phyloP scores from a whole-genome alignment of 148 eudicot genomes.

The Hydrangea macrophylla region DNA sequence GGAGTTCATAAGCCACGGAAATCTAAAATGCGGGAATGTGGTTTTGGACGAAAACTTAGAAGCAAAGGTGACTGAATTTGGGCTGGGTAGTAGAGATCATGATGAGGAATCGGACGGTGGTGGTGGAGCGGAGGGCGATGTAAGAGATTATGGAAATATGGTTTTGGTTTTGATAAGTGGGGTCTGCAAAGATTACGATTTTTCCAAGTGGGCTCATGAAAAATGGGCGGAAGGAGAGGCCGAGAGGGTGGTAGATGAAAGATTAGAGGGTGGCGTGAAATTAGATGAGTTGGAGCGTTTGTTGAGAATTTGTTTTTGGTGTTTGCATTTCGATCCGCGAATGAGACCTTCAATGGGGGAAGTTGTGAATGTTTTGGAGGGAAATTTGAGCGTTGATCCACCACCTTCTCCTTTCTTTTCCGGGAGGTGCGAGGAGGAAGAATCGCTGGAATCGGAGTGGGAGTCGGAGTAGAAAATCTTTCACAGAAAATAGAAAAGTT shows the following conservation, averaged over 20 bases:
- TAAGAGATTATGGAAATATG: conserved; percentile 49
- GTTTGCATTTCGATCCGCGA: conserved; percentile 50
- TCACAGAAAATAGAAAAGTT: neutral
- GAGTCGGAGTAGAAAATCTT: no score
- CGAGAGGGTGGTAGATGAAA: conserved; percentile 32
- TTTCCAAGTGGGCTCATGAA: conserved; percentile 36
- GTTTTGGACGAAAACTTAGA: conserved; percentile 47
- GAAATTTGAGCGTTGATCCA: conserved; percentile 48
- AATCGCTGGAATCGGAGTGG: conserved; percentile 18
- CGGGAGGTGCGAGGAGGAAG: conserved; percentile 14
- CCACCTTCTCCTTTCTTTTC: conserved; percentile 46
- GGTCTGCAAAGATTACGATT: conserved; percentile 23
- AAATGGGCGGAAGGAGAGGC: conserved; percentile 39
- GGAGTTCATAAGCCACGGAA: conserved; percentile 62
- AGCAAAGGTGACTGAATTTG: conserved; percentile 53
- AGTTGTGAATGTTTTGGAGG: conserved; percentile 62
- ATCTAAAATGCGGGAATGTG: conserved; percentile 42
- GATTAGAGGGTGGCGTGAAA: conserved; percentile 33
- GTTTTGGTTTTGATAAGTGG: conserved; percentile 45
- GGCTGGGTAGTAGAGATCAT: conserved; percentile 21
- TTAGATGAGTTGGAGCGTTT: conserved; percentile 47
- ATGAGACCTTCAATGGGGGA: conserved; percentile 72
- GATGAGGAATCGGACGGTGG: conserved; percentile 12
- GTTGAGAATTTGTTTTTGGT: conserved; percentile 63
- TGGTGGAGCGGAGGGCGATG: conserved; percentile 36